phyloP scores from a whole-genome alignment of 371 early-diverging fungal genomes.

The Smittium culicis region DNA sequence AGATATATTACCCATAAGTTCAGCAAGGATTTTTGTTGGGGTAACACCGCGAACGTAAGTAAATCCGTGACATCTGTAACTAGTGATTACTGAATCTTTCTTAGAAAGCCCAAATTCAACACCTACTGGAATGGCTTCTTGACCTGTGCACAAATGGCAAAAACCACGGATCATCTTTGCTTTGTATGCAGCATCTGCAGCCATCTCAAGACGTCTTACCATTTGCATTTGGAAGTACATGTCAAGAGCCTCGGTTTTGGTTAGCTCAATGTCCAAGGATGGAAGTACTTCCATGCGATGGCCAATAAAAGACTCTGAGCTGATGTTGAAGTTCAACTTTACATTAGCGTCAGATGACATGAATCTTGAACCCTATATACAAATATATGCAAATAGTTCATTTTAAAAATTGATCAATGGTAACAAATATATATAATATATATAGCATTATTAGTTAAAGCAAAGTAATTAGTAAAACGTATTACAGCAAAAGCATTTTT shows the following conservation, averaged over 20 bases:
- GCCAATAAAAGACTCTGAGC: background rate
- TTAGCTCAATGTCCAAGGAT: conserved; percentile 38
- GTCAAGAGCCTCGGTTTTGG: conserved; percentile 55
- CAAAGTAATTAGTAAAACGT: conserved; percentile 1
- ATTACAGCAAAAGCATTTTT: background rate
- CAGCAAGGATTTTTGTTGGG: conserved; percentile 61
- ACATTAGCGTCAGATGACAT: background rate
- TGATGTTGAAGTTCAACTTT: background rate
- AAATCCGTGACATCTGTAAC: conserved; percentile 99
- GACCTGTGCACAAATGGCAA: conserved; percentile 98
- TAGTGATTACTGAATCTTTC: conserved; percentile 91
- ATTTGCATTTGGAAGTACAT: conserved; percentile 78
- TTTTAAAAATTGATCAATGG: background rate
- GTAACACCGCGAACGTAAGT: conserved; percentile 81
- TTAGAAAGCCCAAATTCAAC: conserved; percentile 77
- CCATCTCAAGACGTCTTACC: conserved; percentile 89
- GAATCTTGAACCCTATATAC: background rate
- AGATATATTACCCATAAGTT: conserved; percentile 45
- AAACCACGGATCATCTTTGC: conserved; percentile 95
- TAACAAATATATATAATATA: background rate
- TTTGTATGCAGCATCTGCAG: conserved; percentile 91
- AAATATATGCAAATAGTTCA: background rate
- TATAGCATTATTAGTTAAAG: background rate
- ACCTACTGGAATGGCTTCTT: conserved; percentile 96
- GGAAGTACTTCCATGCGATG: conserved; percentile 39